Base-by-base conservation (phyloP, 495 filamentous ascomycete genomes). In the Aspergillus olivimuriae region DNA sequence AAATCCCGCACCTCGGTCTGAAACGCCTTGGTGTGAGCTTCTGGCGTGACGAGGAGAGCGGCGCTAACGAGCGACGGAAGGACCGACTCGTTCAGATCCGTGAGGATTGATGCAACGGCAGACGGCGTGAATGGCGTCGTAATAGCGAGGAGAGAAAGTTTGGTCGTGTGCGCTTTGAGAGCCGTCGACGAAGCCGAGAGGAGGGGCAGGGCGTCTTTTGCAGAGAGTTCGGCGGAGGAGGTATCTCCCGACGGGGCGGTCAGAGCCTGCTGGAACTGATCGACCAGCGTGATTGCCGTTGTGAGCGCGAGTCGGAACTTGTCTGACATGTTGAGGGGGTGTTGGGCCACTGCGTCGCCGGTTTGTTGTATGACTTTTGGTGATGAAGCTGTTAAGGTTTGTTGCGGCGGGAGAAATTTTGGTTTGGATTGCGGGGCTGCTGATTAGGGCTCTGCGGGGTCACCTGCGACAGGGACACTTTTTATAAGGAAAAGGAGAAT, bases 111-210 rank as follows among this genome's bases (percentile, higher is more conserved):
- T 34, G 45, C 61, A 21, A 92, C 76, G 11, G 87, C 89, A 0
- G 84, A 77, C 4, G 83, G 78, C 0, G 89, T 89, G 61, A 94
- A 92, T 0, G 89, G 89, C 12, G 82, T 75, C 43, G 82, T 92
- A 52, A 94, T 85, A 2, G 89, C 75, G 2, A 95, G 75, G 12
- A 95, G 80, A 0, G 85, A 88, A 18, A 95, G 74, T 39, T 92
- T 94, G 23, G 89, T 95, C 4, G 81, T 77, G 53, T 94, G 88
- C 0, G 89, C 84, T 55, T 75, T 80, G 34, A 95, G 77, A 3
- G 88, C 69, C 17, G 68, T 70, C 1, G 84, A 73, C 1, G 81
- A 73, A 51, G 82, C 77, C 50, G 75, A 72, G 15, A 89, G 78
- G 41, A 90, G 69, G 60, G 70, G 47, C 53, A 87, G 70, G 23